Evolutionary conservation across 2,329 filamentous ascomycete genomes (phyloP).

Genomic region (Juglanconis oblonga): DNA sequence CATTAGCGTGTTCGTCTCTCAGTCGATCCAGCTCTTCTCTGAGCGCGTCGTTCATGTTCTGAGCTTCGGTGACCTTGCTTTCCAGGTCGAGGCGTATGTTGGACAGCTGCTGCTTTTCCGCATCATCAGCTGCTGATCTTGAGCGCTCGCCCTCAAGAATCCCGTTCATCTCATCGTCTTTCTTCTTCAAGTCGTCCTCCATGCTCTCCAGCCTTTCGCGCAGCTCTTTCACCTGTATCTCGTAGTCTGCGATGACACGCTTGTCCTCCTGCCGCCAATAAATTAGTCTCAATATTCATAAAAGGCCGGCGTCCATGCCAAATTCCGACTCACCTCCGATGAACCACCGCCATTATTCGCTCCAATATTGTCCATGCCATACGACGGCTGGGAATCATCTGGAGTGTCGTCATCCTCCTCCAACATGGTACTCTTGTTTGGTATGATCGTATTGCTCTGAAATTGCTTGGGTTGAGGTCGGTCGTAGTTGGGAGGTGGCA

Average conservation of each 20-base stretch:
- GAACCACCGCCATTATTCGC: slow-evolving; percentile 21
- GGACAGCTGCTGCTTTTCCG: slow-evolving; percentile 70
- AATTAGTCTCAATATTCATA: neutral
- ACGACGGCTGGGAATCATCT: slow-evolving; percentile 60
- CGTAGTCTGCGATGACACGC: slow-evolving; percentile 74
- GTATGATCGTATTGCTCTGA: slow-evolving; percentile 93
- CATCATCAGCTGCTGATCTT: slow-evolving; percentile 46
- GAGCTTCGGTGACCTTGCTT: slow-evolving; percentile 68
- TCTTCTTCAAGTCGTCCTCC: slow-evolving; percentile 61
- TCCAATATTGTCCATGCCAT: slow-evolving; percentile 29
- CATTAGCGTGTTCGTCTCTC: slow-evolving; percentile 63
- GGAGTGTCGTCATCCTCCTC: slow-evolving; percentile 84
- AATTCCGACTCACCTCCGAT: slow-evolving; percentile 35
- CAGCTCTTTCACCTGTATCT: slow-evolving; percentile 71
- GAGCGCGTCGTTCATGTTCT: slow-evolving; percentile 75
- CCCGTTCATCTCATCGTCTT: slow-evolving; percentile 68
- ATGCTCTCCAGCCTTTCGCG: slow-evolving; percentile 70
- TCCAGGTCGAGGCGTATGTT: slow-evolving; percentile 67
- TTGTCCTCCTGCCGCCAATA: slow-evolving; percentile 53
- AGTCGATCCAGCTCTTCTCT: slow-evolving; percentile 75
- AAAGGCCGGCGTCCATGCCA: neutral
- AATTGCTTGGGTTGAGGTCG: slow-evolving; percentile 84
- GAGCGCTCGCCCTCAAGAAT: slow-evolving; percentile 59
- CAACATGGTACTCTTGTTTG: slow-evolving; percentile 96
- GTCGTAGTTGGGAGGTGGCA: slow-evolving; percentile 63